A percentile compares a stretch with the other conserved stretches of the same genome.
Conservation (phyloP, 1,284 basidiomycete genomes). For the Ustilago bromivora region DNA sequence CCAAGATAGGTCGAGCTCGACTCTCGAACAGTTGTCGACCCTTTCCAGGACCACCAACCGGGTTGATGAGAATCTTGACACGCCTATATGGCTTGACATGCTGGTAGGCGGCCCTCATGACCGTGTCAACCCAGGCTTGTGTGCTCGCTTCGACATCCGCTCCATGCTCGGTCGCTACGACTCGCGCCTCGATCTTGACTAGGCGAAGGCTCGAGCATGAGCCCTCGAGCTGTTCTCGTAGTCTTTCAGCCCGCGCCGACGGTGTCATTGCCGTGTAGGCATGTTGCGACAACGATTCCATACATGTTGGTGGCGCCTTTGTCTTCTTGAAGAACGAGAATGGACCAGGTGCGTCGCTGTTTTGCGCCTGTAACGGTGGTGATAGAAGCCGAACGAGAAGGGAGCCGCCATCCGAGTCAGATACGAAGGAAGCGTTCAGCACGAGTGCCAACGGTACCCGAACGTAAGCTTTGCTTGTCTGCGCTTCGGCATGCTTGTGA, state of each 20-base stretch:
- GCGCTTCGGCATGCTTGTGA: constrained; percentile 12
- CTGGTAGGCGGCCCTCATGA: constrained; percentile 50
- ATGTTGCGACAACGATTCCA: constrained; percentile 30
- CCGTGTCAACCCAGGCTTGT: constrained; percentile 41
- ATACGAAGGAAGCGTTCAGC: constrained; percentile 59
- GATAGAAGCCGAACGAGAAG: constrained; percentile 59
- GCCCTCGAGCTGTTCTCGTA: constrained; percentile 53
- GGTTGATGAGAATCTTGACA: constrained; percentile 81
- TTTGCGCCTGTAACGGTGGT: constrained; percentile 37
- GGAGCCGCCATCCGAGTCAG: constrained; percentile 63
- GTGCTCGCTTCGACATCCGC: constrained; percentile 28
- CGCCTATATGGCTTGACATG: constrained; percentile 47
- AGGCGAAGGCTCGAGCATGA: constrained; percentile 58
- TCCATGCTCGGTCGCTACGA: constrained; percentile 19
- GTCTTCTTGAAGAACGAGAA: constrained; percentile 47
- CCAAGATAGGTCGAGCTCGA: constrained; percentile 82
- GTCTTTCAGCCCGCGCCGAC: constrained; percentile 20
- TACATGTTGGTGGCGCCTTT: constrained; percentile 27
- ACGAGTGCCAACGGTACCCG: constrained; percentile 55
- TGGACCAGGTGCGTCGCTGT: constrained; percentile 9
- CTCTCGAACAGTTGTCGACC: constrained; percentile 76
- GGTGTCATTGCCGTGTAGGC: constrained; percentile 22
- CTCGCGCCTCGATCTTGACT: constrained; percentile 60
- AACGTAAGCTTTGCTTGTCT: constrained; percentile 36
- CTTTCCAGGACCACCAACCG: constrained; percentile 86